phyloP scores from a whole-genome alignment of 768 basidiomycete species.

The Leccinellum luteum region DNA sequence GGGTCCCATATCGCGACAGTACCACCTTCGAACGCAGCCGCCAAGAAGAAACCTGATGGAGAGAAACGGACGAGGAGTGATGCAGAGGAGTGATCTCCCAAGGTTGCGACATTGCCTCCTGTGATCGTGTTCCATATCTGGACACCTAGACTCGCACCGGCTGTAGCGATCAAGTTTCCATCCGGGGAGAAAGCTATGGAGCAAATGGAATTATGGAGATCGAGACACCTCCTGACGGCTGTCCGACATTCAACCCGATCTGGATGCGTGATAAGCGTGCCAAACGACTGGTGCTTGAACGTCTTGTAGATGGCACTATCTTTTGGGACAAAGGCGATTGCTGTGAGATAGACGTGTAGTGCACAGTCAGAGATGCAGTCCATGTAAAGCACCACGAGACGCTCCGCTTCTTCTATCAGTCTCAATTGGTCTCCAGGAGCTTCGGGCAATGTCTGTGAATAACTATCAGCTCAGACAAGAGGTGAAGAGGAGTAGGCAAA shows the following conservation, averaged over 20 bases:
- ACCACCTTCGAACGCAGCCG: conserved; percentile 17
- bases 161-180: conserved; percentile 16
- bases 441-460: conserved; percentile 4
- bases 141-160: conserved; percentile 12
- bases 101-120: conserved; percentile 18
- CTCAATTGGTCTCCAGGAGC: conserved; percentile 4
- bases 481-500: neutral
- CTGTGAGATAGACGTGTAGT: conserved; percentile 17
- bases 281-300: conserved; percentile 9
- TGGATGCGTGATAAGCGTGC: neutral
- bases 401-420: conserved; percentile 19
- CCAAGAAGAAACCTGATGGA: conserved; percentile 18
- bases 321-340: neutral
- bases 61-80: conserved; percentile 19
- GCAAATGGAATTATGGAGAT: conserved; percentile 5
- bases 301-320: conserved; percentile 2
- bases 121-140: conserved; percentile 23
- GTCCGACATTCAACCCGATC: neutral
- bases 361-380: conserved; percentile 21
- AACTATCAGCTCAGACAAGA: neutral
- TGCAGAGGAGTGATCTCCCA: conserved; percentile 11
- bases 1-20: conserved; percentile 21
- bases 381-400: conserved; percentile 18
- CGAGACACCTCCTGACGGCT: neutral
- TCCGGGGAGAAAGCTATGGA: conserved; percentile 18